Base-by-base conservation (phyloP, 2,329 filamentous ascomycete species). In the Diplodia scrobiculata region DNA sequence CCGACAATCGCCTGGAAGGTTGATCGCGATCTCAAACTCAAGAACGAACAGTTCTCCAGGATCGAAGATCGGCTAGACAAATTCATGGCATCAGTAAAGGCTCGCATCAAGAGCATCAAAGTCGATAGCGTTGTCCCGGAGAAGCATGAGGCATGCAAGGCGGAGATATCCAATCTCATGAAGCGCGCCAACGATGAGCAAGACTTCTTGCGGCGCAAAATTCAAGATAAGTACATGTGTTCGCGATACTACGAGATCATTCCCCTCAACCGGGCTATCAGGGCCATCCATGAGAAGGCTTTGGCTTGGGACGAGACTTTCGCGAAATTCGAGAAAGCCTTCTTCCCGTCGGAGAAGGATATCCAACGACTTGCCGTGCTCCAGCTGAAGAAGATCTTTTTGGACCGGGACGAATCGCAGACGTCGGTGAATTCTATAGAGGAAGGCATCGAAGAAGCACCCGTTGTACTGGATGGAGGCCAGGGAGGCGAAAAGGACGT, bases 191-290 rank as follows among this genome's bases (percentile, higher is more conserved):
- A 92, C 67, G 92, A 96, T 45, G 94, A 99, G 69, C 90, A 96
- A 71, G 81, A 85, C 4, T 83, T 84, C 64, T 82, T 98, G 63
- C 83, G 92, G 60, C 86, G 86, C 63, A 91, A 91, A 68, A 82
- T 99, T 10, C 92, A 97, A 75, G 88, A 93, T 38, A 91, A 91
- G 68, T 99, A 99, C 74, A 92, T 95, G 80, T 89, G 89, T 69
- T 97, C 93, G 1, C 93, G 92, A 74, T 98, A 98, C 75, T 99
- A 97, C 80, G 95, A 99, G 77, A 89, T 97, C 65, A 93, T 98
- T 59, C 95, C 96, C 0, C 84, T 99, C 69, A 99, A 98, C 71
- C 85, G 89, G 66, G 90, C 94, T 7, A 86, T 97, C 59, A 88
- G 94, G 70, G 90, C 91, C 66, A 95, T 97, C 82, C 88, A 98